Base-by-base conservation (phyloP, 2,329 filamentous ascomycete genomes). In the Botrytis pseudocinerea region DNA sequence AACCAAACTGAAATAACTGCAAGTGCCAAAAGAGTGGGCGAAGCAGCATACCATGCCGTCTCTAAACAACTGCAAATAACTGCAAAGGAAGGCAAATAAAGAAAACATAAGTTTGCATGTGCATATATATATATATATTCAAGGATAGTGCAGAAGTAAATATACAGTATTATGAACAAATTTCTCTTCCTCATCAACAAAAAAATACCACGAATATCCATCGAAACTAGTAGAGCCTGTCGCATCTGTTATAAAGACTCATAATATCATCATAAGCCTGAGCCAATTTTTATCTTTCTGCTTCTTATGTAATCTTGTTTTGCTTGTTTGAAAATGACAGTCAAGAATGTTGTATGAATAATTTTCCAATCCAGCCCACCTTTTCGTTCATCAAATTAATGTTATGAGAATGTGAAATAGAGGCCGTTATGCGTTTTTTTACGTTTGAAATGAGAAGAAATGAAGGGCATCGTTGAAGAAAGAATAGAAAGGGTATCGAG, bases 71-170 rank as follows among this genome's bases (percentile, higher is more conserved):
- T 14, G 48, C n/a, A 57, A 44, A 32, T 8, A 18, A 32, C 9
- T 8, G 48, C 35, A 57, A 44, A 32, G 22, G 12, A 32, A 65
- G 12, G 14, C 18, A n/a, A 69, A 46, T 2, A 5, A 57, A 54
- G 25, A 61, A 38, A 61, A 3, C 14, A 44, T 64, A 44, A 35
- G 10, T 32, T 40, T 42, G 38, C 35, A 46, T 25, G 54, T 35
- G 48, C 57, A 71, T 32, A 71, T 66, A 54, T 66, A 71, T 32
- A 71, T 66, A 54, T 71, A 68, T 48, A 65, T 73, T 73, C 28
- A 79, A 78, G 64, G 78, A 79, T 75, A 73, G 77, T 77, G 74
- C 46, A 70, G 71, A 74, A 73, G 38, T 73, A 78, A 75, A 79
- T 77, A 70, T 78, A 79, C 65, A 79, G 75, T 77, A 78, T 77